Evolutionary conservation across 2,329 filamentous ascomycete genomes (phyloP).

Genomic region (Fusarium sublunatum): DNA sequence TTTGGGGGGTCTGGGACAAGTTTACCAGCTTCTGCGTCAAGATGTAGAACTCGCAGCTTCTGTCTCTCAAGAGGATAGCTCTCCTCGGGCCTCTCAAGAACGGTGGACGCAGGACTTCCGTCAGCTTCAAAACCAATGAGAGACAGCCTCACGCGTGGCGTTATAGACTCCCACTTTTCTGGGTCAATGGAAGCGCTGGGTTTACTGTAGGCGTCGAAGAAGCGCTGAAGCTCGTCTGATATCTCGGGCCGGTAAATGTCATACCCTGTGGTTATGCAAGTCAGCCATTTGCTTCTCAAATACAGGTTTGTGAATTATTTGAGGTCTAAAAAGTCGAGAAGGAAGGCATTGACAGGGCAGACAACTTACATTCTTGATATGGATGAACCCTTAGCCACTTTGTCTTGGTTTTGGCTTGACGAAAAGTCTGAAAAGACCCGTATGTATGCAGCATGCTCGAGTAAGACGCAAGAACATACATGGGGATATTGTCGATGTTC

Average conservation of each 20-base stretch:
- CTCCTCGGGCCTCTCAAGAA: not conserved
- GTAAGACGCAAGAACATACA: conserved; percentile 9
- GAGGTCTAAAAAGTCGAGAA: no score
- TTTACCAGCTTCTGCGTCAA: no score
- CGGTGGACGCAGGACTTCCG: not conserved
- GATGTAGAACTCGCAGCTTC: not conserved
- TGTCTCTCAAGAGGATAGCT: not conserved
- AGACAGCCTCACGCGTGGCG: not conserved
- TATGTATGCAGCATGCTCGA: conserved; percentile 2
- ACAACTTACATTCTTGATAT: not conserved
- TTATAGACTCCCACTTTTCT: not conserved
- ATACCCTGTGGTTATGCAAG: not conserved
- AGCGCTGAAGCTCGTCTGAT: not conserved
- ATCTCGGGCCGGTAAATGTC: not conserved
- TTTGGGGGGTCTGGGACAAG: no score
- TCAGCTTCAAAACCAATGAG: not conserved
- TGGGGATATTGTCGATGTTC: conserved; percentile 1
- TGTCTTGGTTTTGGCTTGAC: not conserved
- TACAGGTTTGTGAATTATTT: no score
- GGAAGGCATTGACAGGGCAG: no score
- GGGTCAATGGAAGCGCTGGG: no score
- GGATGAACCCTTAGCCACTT: conserved; percentile 7
- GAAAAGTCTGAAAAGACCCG: not conserved
- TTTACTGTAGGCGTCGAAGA: conserved; percentile 1
- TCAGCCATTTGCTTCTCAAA: no score